Base-by-base conservation (phyloP, 2,329 filamentous ascomycete species). In the Calonectria pauciramosa region DNA sequence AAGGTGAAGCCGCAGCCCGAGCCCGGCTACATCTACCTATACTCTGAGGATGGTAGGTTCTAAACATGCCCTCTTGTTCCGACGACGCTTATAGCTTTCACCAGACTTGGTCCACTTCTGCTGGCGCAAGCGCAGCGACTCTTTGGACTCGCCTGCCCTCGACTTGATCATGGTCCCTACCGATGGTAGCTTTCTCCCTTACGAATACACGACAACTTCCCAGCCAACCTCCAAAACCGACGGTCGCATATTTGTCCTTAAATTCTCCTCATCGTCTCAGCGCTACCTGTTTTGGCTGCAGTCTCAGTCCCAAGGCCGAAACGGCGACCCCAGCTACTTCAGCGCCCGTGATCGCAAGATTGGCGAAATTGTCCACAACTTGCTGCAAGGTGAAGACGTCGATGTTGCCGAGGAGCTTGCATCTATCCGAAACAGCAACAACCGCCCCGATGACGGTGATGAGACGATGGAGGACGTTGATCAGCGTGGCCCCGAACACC, bases 251-350 rank as follows among this genome's bases (percentile, higher is more conserved):
- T 98, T 96, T 84, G 93, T 94, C 72, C 92, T 99, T 82, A 98
- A 98, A 86, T 99, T 99, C 88, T 91, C 91, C 36, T 98, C 96
- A 16, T 98, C 95, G 76, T 97, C 96, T 73, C 93, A 97, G 86
- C 93, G 96, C 82, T 91, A 99, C 86, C 90, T 98, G 74, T 99
- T 99, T 89, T 99, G 96, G 96, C 89, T 99, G 82, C 97, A 99
- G 87, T 97, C 95, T 36, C 96, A 96, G 86, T 91, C 94, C 38
- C 96, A 98, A 86, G 92, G 86, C 83, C 90, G 88, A 77, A 90
- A 87, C 83, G 93, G 89, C 66, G 92, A 96, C 79, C 88, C 93
- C 10, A 93, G 91, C 86, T 96, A 92, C 90, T 94, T 98, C 86
- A 98, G 95, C 86, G 91, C 93, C 66, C 91, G 96, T 71, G 96